A percentile compares a stretch with the other conserved stretches of the same genome.
These are phyloP conservation scores for Mortierella sp. DNA, from an alignment of 371 early-diverging fungal species.

Conservation along the genomic window DNA sequence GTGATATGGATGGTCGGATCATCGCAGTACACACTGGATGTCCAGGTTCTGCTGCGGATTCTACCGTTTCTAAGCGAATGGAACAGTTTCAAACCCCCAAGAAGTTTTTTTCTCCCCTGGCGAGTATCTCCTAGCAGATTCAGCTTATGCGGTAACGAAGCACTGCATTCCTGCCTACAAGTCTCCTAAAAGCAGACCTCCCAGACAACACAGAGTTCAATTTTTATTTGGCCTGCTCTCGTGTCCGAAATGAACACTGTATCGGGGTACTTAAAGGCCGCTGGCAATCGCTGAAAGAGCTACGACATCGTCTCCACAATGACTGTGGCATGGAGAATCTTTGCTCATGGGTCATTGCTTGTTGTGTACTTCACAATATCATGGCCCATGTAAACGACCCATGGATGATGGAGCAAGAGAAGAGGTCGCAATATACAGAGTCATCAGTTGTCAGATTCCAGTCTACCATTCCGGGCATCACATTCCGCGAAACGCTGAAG, in stretches of 20 bases:
- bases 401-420: conserved; percentile 6
- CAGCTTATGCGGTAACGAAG: conserved; percentile 8
- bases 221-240: conserved; percentile 8
- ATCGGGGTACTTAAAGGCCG: conserved; percentile 20
- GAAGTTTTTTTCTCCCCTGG: conserved; percentile 8
- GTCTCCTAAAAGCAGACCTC: background rate
- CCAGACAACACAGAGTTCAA: conserved; percentile 20
- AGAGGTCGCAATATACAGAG: background rate
- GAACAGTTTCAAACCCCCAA: background rate
- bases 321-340: conserved; percentile 1
- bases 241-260: conserved; percentile 27
- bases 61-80: conserved; percentile 10
- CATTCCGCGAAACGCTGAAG: conserved; percentile 14
- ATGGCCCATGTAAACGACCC: conserved; percentile 6
- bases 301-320: conserved; percentile 7
- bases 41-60: conserved; percentile 17
- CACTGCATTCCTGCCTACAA: conserved; percentile 16
- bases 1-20: conserved; percentile 15
- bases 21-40: conserved; percentile 6
- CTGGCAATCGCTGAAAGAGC: conserved; percentile 11
- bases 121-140: conserved; percentile 20
- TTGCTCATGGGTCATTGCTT: conserved; percentile 7
- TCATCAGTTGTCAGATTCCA: too few species aligned
- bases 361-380: conserved; percentile 25
- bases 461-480: background rate